Evolutionary conservation across 2,329 filamentous ascomycete genomes (phyloP).

Genomic region (Ophiostoma perfectum): DNA sequence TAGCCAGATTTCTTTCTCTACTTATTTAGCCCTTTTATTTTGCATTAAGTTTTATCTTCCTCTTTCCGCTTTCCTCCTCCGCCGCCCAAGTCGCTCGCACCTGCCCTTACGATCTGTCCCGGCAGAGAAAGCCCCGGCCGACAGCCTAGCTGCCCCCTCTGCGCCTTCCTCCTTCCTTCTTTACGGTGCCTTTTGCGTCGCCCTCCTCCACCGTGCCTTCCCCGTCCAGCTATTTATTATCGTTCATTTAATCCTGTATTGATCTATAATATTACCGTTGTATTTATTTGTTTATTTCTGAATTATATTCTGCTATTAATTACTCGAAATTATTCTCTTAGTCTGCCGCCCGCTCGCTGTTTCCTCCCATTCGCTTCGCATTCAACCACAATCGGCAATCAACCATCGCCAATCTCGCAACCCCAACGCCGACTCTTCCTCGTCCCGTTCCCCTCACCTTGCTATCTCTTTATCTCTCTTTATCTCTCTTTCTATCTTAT

Average conservation of each 20-base stretch:
- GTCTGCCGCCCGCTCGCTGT: not conserved
- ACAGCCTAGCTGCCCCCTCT: too few species aligned
- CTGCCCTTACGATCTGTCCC: not conserved
- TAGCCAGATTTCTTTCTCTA: not conserved
- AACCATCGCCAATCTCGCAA: constrained; percentile 7
- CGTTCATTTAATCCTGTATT: not conserved
- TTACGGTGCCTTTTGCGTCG: not conserved
- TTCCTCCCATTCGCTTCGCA: not conserved
- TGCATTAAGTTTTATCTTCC: not conserved
- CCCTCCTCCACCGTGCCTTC: not conserved
- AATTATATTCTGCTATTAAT: not conserved
- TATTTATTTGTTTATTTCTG: not conserved
- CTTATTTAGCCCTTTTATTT: not conserved
- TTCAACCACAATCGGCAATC: not conserved
- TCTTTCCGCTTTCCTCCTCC: constrained; percentile 3
- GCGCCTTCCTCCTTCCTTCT: not conserved
- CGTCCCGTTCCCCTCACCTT: not conserved
- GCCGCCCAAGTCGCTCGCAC: not conserved
- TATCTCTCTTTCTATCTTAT: not conserved
- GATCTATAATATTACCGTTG: not conserved
- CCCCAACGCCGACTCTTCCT: not conserved
- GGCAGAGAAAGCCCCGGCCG: not conserved
- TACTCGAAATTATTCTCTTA: too few species aligned
- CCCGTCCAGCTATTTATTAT: too few species aligned
- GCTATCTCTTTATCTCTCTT: not conserved